These are phyloP conservation scores for Agaricus sinodeliciosus DNA, from an alignment of 768 basidiomycete species.

Conservation along the genomic window DNA sequence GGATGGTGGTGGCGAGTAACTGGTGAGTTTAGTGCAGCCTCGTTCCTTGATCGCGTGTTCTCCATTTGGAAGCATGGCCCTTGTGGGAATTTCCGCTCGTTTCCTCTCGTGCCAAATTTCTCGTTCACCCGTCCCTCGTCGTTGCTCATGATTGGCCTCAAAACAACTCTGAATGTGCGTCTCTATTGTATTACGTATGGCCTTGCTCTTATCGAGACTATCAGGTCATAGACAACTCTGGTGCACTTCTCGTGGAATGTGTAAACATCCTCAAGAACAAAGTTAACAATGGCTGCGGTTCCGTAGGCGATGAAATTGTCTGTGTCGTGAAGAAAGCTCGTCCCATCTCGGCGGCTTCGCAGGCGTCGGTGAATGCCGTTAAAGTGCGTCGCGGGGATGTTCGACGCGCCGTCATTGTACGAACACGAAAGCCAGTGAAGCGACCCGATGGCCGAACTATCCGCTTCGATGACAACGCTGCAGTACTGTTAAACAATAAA, in stretches of 20 bases:
- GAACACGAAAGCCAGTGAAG: conserved; percentile 80
- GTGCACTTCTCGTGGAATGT: conserved; percentile 90
- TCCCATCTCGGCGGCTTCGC: conserved; percentile 62
- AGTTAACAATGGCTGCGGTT: conserved; percentile 91
- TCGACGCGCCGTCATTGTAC: conserved; percentile 91
- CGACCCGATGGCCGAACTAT: conserved; percentile 85
- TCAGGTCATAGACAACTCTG: conserved; percentile 96
- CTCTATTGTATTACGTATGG: background rate
- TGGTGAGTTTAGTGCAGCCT: background rate
- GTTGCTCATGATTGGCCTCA: conserved; percentile 84
- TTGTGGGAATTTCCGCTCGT: conserved; percentile 19
- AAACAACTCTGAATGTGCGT: conserved; percentile 80
- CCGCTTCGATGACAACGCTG: conserved; percentile 96
- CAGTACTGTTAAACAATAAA: conserved; percentile 91
- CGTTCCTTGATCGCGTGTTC: conserved; percentile 4
- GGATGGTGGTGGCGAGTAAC: conserved; percentile 14
- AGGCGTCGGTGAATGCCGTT: conserved; percentile 68
- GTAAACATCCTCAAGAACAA: conserved; percentile 96
- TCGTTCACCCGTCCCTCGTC: conserved; percentile 11
- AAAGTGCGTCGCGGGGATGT: conserved; percentile 94
- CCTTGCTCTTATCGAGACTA: background rate
- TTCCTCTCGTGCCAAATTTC: conserved; percentile 9
- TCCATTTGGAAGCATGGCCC: conserved; percentile 9
- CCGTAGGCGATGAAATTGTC: conserved; percentile 92
- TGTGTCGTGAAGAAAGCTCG: conserved; percentile 91